Conservation (phyloP, 2,329 filamentous ascomycete genomes). For the Talaromyces sp. region DNA sequence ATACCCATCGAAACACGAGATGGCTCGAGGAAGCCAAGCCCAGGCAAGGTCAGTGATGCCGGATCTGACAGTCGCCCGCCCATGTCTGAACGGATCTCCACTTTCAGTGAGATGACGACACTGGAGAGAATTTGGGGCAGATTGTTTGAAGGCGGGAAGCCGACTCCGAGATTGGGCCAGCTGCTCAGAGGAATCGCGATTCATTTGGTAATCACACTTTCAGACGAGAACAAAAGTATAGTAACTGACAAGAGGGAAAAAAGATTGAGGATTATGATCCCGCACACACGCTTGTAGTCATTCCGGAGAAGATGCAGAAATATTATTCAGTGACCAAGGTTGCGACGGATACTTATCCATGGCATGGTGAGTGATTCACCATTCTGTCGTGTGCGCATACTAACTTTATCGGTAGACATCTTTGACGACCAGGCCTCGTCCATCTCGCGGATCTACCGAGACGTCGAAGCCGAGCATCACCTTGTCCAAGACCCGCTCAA, state of each 20-base stretch:
- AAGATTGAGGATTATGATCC: constrained; percentile 66
- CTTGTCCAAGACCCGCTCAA: constrained; percentile 50
- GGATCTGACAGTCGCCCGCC: constrained; percentile 31
- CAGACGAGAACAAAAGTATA: neutral
- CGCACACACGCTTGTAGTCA: constrained; percentile 62
- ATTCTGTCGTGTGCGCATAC: neutral
- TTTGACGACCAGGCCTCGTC: constrained; percentile 50
- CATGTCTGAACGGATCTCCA: constrained; percentile 32
- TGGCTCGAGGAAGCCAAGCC: neutral
- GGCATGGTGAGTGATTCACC: constrained; percentile 50
- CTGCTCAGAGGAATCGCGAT: constrained; percentile 68
- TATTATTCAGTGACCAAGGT: constrained; percentile 67
- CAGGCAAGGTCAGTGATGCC: constrained; percentile 1
- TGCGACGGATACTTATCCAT: constrained; percentile 61
- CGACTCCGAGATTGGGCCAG: constrained; percentile 63
- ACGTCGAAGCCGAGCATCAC: constrained; percentile 54
- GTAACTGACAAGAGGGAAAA: neutral
- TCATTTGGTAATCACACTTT: constrained; percentile 55
- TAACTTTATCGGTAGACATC: constrained; percentile 36
- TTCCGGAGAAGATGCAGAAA: constrained; percentile 66
- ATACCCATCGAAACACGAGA: constrained; percentile 7
- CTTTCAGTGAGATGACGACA: constrained; percentile 47
- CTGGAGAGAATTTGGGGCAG: constrained; percentile 71
- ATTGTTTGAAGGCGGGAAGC: constrained; percentile 63
- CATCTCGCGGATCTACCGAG: constrained; percentile 54